Evolutionary conservation across 2,329 filamentous ascomycete species (phyloP), one percentile per base, ranked within the genome.

Genomic region (Pestalotiopsis sp.): DNA sequence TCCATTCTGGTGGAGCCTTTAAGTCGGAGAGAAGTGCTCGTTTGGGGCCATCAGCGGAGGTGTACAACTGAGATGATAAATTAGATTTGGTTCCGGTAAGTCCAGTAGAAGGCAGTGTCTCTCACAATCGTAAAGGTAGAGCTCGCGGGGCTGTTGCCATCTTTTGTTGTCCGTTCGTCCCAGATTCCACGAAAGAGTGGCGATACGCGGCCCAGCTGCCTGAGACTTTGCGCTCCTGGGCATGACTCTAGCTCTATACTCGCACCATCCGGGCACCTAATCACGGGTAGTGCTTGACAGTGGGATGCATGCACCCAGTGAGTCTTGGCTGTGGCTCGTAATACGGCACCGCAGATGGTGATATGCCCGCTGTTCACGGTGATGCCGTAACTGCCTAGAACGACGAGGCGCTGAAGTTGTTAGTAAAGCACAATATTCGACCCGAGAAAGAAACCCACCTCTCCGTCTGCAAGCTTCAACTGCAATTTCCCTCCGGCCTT

Each of bases 381-480:
- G 38, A 95, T 77, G 17, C 90, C 88, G 77, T 90, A 96, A 74
- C 88, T 90, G 1, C 93, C 93, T 12, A 93, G 80, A 9, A 91
- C 80, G 4, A 90, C 82, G 56, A 92, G 81, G 17, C 89, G 86
- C 88, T 91, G 64, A 1, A 7, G n/a, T 3, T 14, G 69, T 79
- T 58, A 78, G 73, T 17, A 36, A 25, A n/a, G 11, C 6, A 14
- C 38, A 13, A 25, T 39, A 13, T 20, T 20, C 17, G 11, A 36
- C 25, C 13, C 41, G 23, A 31, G 7, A 41, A 14, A 2, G 5
- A 45, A n/a, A 72, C 76, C 17, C 9, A 79, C 77, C 69, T 79
- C 77, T 69, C 76, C 74, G 1, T 75, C 71, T 1, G 71, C 70
- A 6, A 79, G 70, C 45, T 72, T 77, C 14, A 79, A 58, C 7